phyloP scores from a whole-genome alignment of 164 flowering plant genomes.

The Nymphaea thermarum region DNA sequence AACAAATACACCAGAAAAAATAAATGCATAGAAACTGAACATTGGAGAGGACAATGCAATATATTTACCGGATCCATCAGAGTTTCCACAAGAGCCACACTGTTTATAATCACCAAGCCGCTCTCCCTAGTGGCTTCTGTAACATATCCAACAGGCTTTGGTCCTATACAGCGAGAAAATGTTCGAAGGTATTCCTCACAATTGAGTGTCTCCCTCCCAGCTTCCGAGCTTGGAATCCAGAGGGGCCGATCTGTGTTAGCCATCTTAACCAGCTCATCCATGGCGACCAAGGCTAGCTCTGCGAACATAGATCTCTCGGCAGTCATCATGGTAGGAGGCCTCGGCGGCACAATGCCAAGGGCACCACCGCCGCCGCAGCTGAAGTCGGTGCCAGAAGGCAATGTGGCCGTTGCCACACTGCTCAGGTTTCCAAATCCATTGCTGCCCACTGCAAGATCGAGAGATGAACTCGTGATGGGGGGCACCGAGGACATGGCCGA shows the following conservation, averaged over 20 bases:
- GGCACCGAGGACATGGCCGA: conserved; percentile 31
- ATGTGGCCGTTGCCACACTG: conserved; percentile 21
- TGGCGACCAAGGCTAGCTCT: conserved; percentile 84
- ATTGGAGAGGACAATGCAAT: neutral
- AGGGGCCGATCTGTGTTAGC: conserved; percentile 74
- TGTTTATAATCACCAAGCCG: conserved; percentile 82
- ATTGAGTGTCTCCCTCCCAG: conserved; percentile 54
- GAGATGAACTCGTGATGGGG: conserved; percentile 45
- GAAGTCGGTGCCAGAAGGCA: conserved; percentile 42
- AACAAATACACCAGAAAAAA: neutral
- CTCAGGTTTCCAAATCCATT: conserved; percentile 41
- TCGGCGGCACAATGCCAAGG: conserved; percentile 23
- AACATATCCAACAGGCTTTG: conserved; percentile 70
- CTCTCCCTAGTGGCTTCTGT: conserved; percentile 72
- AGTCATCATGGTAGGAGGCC: conserved; percentile 18
- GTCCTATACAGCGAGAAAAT: conserved; percentile 60
- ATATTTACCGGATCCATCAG: conserved; percentile 73
- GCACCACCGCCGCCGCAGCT: conserved; percentile 28
- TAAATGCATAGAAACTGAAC: neutral
- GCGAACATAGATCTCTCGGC: conserved; percentile 68
- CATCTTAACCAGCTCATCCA: conserved; percentile 88
- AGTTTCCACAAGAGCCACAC: conserved; percentile 85
- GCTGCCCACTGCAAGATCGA: conserved; percentile 78
- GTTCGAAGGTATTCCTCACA: conserved; percentile 60
- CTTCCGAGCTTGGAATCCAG: conserved; percentile 58